Conservation (phyloP, 495 filamentous ascomycete genomes). For the Articulospora tetracladia region DNA sequence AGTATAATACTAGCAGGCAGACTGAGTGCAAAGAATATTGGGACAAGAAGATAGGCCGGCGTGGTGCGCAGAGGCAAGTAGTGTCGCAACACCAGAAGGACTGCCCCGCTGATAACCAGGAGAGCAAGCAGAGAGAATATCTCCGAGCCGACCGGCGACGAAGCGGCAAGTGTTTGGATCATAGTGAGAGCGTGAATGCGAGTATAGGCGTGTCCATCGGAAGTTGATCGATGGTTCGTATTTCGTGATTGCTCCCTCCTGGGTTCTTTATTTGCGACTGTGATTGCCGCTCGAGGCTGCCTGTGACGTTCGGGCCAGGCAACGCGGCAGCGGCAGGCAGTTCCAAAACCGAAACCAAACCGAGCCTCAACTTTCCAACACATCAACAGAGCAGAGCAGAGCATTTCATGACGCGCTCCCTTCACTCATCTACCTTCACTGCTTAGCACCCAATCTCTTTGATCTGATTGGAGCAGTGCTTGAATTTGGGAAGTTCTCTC, state of each 20-base stretch:
- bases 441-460: background rate
- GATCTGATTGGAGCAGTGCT: background rate
- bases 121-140: conserved; percentile 72
- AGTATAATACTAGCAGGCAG: conserved; percentile 93
- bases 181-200: conserved; percentile 19
- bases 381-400: background rate
- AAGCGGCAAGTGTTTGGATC: conserved; percentile 28
- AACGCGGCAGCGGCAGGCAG: background rate
- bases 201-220: conserved; percentile 4
- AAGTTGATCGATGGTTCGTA: background rate
- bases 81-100: conserved; percentile 78
- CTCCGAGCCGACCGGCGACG: conserved; percentile 57
- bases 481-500: background rate
- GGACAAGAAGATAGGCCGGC: conserved; percentile 84
- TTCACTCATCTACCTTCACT: background rate
- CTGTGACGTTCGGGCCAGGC: no score
- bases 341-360: no score
- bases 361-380: no score
- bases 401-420: background rate
- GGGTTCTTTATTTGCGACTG: background rate
- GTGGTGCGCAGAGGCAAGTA: conserved; percentile 89
- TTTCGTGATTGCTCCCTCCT: background rate
- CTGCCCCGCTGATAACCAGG: conserved; percentile 65
- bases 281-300: no score
- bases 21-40: conserved; percentile 88